Conservation (phyloP, 2,329 filamentous ascomycete species). For the Colletotrichum sp. region DNA sequence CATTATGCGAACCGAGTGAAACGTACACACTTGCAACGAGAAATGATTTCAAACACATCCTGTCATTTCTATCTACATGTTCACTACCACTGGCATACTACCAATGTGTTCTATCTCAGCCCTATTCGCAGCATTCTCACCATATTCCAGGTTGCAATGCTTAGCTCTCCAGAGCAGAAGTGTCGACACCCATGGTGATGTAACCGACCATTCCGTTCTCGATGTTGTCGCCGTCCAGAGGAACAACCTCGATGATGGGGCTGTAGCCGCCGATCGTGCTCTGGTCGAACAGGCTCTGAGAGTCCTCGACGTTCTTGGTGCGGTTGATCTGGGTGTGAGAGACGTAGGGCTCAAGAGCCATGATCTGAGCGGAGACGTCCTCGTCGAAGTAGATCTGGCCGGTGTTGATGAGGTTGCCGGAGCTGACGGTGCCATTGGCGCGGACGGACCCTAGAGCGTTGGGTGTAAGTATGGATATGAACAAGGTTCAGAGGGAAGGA, state of each 20-base stretch:
- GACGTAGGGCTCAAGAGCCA: conserved; percentile 51
- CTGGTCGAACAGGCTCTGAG: background rate
- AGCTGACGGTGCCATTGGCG: conserved; percentile 1
- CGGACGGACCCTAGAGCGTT: conserved; percentile 13
- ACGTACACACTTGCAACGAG: background rate
- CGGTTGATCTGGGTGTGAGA: conserved; percentile 38
- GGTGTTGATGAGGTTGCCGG: conserved; percentile 33
- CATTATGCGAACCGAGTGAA: background rate
- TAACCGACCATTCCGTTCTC: conserved; percentile 2
- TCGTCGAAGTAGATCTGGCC: conserved; percentile 11
- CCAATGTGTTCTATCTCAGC: background rate
- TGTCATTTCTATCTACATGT: background rate
- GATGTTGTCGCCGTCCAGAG: background rate
- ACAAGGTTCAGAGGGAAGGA: no score
- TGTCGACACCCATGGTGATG: conserved; percentile 5
- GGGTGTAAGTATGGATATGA: no score
- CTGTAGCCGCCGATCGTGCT: background rate
- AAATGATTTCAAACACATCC: background rate
- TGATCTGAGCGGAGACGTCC: conserved; percentile 37
- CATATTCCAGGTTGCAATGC: background rate
- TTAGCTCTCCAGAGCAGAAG: background rate
- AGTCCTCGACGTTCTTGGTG: background rate
- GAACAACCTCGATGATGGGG: background rate
- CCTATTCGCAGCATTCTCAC: background rate
- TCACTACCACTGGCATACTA: background rate